Evolutionary conservation across 2,329 filamentous ascomycete species (phyloP), one percentile per base, ranked within the genome.

Genomic region (Drechslerella dactyloides): DNA sequence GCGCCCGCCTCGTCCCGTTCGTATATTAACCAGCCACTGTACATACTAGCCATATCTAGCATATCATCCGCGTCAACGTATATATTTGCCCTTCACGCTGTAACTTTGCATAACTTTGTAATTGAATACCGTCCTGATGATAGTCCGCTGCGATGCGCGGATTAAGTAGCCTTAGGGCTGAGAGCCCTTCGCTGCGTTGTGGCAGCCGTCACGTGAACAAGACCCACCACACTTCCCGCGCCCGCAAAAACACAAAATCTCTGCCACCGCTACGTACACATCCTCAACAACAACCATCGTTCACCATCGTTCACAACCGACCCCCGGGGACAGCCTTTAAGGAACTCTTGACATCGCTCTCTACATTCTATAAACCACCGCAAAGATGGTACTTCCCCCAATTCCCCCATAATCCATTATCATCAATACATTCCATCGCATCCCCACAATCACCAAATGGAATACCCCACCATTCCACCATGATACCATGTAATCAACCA

Each of bases 311-410:
- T n/a, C n/a, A n/a, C n/a, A n/a, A n/a, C n/a, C 24, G 11, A 21
- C n/a, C 40, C 44, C n/a, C 59, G 66, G 66, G 66, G 66, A 70
- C 66, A 70, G 52, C 65, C 66, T 70, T 70, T 70, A 70, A 70
- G 66, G 66, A 70, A 70, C 66, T 70, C 66, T 70, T 64, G 66
- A 70, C 66, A 70, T 70, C 66, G 63, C 52, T 54, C 33, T 44
- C 51, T 42, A 40, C 52, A 48, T 54, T 10, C 24, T 17, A 1
- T 44, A 46, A 35, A 53, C 35, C 46, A 44, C 44, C 21, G n/a
- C 55, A 48, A 70, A 64, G 66, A 70, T 70, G 66, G 66, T 70
- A 64, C 21, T 46, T 61, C 40, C 7, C 40, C 40, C 56, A 24
- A 27, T 19, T 5, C 17, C 3, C 21, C 17, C 46, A 51, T 8